Base-by-base conservation (phyloP, 331 rosid species). In the Stylosanthes scabra region DNA sequence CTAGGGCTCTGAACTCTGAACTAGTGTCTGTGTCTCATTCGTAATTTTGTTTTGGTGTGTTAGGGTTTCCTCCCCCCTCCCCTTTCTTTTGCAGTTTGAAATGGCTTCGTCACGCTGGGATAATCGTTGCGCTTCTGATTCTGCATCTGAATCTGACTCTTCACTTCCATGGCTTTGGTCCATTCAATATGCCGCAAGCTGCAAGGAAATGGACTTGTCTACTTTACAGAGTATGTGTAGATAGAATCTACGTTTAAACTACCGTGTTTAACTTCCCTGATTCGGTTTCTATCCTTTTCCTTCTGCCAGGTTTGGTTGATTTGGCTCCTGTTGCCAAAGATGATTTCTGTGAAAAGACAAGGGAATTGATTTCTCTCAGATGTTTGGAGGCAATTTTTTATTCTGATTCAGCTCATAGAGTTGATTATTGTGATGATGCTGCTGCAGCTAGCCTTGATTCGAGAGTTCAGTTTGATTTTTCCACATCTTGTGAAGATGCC, bases 141-240 rank as follows among this genome's bases (percentile, higher is more conserved):
- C n/a, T n/a, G n/a, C n/a, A n/a, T n/a, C 25, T 20, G 25, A 20
- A 20, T 20, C 39, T 34, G 70, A 69, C 49, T 74, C 83, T 34
- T 10, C 40, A 42, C 80, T 77, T 64, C 86, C 93, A 50, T 88
- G 97, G 93, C 71, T 57, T 68, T 93, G 96, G 97, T 82, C 83
- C 64, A 80, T 89, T 25, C 94, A 93, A 85, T 83, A 92, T 76
- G 81, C 86, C 12, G 91, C 96, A 27, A 44, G 78, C 72, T 66
- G 59, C 75, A 77, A 64, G 45, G 74, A 84, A 65, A 76, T 89
- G 7, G 50, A 68, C 13, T 7, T 40, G 6, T 54, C 88, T 71
- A 74, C 86, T 68, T 74, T 91, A 62, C 84, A 60, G 49, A 91
- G 91, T 93, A 80, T 16, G 62, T 49, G 50, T 31, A 31, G 37